Base-by-base conservation (phyloP, 2,329 filamentous ascomycete species). In the Botrytis galanthina region DNA sequence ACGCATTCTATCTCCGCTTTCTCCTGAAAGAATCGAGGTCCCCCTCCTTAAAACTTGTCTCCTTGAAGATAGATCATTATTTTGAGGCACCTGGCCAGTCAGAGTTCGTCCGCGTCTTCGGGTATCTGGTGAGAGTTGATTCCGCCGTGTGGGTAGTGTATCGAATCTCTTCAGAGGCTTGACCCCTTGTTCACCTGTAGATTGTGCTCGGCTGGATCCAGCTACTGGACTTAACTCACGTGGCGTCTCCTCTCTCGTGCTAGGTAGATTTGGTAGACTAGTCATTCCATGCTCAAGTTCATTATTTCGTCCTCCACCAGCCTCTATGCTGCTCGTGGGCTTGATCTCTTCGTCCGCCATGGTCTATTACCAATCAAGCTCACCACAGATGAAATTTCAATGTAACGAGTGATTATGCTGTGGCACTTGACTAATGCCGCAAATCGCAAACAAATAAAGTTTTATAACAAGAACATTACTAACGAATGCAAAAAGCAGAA, bases 131-230 rank as follows among this genome's bases (percentile, higher is more conserved):
- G 63, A 73, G 35, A 61, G 46, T 46, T 61, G 71, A 54, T 61
- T 48, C 5, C 63, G 63, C 12, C 26, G 42, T 35, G 71, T 46
- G 32, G 71, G 71, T 46, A 69, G 42, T 29, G 71, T 73, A 61
- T 73, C 71, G 35, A 73, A 69, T 51, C 71, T 57, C 60, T 48
- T 69, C 42, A 73, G 26, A 4, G 63, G 71, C 32, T 61, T 73
- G 60, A 20, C 14, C 29, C 44, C 66, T 9, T 51, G 51, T 3
- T 51, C 54, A n/a, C 60, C 64, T 35, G 32, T 59, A 59, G 70
- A 37, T 35, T 66, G 46, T n/a, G 48, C 26, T 46, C 37, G 35
- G 22, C 35, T 68, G 26, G 32, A 29, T 51, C 57, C 48, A 69
- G 66, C 71, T 22, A 29, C 42, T 29, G 54, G 46, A 26, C 42